Evolutionary conservation across 345 rosid genomes (phyloP).

Genomic region (Durio zibethinus): DNA sequence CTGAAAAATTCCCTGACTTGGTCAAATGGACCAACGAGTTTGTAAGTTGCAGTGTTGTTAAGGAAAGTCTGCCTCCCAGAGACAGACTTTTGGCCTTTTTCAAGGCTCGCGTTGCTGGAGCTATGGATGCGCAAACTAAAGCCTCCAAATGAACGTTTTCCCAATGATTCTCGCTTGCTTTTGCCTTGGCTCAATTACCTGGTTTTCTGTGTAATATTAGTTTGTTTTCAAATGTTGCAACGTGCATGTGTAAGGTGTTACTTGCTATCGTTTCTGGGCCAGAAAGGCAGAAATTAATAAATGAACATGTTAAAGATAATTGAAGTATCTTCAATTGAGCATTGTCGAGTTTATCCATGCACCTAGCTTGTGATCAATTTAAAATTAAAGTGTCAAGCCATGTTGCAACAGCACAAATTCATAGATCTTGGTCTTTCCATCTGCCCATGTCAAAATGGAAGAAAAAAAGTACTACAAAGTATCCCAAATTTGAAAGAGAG

Average conservation of each 20-base stretch:
- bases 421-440: neutral
- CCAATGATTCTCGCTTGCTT: neutral
- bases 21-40: slow-evolving; percentile 16
- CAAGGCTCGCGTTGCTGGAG: neutral
- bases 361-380: too few relatives aligned
- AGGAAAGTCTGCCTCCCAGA: slow-evolving; percentile 13
- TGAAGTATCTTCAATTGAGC: too few relatives aligned
- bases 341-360: too few relatives aligned
- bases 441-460: neutral
- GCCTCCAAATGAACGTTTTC: too few relatives aligned
- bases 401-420: neutral
- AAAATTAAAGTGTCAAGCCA: too few relatives aligned
- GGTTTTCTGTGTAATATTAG: neutral
- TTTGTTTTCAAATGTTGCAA: neutral
- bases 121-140: neutral
- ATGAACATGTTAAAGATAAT: neutral
- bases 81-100: neutral
- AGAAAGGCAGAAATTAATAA: too few relatives aligned
- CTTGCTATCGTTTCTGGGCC: too few relatives aligned
- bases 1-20: slow-evolving; percentile 14
- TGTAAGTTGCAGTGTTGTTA: neutral
- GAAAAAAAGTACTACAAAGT: neutral
- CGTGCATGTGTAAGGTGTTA: too few relatives aligned
- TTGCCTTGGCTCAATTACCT: neutral
- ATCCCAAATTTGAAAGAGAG: neutral